Evolutionary conservation across 306 rosid species (phyloP), one percentile per base, ranked within the genome.

Genomic region (Pyrus bretschneideri): DNA sequence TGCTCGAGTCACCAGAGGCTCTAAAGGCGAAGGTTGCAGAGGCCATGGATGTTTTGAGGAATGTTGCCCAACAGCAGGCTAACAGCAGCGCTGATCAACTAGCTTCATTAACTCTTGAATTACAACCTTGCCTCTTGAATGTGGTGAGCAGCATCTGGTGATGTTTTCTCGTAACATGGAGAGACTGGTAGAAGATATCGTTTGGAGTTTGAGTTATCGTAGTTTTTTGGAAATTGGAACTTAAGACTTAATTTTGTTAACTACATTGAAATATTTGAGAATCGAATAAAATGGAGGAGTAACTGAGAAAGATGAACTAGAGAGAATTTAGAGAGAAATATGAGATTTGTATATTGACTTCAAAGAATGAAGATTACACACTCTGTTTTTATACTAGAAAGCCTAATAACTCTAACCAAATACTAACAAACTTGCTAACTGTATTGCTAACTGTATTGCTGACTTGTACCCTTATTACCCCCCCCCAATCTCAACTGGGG

Each of bases 1-100:
- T 89, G 69, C 86, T 91, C 0, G 94, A 87, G 74, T 93, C 97
- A 2, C 94, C 91, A 0, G 93, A 93, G 69, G 95, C 89, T 75
- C 79, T 89, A 22, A 89, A 87, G 87, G 91, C 89, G 0, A 89
- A 90, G 81, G 97, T 89, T 58, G 86, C 86, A 4, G 96, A 90
- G 82, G 96, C 97, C 51, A 77, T 86, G 86, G 96, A 91, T 22
- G 89, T 89, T 58, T 71, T 90, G 80, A 88, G 90, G 70, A 90
- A 85, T 86, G 96, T 90, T 81, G 63, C 90, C 49, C 89, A 84
- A 72, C 96, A 85, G 75, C 93, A 76, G 71, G 81, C 77, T 46
- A 78, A 72, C 80, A 58, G 66, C 63, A 81, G 90, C 0, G 84
- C 90, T 1, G 92, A 87, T 33, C 92, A 90, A 66, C 79, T 86